phyloP scores from a whole-genome alignment of 2,329 filamentous ascomycete genomes.

The Elsinoe arachidis region DNA sequence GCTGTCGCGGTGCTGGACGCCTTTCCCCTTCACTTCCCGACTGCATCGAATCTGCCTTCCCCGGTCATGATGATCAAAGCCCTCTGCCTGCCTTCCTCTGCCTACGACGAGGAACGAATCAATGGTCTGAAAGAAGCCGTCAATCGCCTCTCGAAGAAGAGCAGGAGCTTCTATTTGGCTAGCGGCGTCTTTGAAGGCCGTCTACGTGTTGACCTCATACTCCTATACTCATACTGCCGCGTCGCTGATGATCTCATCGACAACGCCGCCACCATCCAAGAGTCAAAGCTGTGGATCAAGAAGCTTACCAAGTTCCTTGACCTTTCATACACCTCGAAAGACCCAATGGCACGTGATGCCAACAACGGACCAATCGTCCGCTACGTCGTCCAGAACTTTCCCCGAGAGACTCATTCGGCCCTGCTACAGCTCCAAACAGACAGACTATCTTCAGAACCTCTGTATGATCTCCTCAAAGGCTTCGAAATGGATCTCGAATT shows the following conservation, averaged over 20 bases:
- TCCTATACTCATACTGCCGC: constrained; percentile 65
- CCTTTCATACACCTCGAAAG: constrained; percentile 37
- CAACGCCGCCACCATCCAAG: constrained; percentile 45
- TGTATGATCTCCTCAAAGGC: constrained; percentile 57
- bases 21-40: constrained; percentile 51
- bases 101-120: constrained; percentile 52
- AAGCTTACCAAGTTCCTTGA: constrained; percentile 52
- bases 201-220: constrained; percentile 57
- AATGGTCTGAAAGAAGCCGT: constrained; percentile 52
- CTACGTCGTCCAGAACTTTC: constrained; percentile 45
- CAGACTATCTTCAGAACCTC: constrained; percentile 48
- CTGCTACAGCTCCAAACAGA: constrained; percentile 51
- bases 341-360: constrained; percentile 20
- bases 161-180: constrained; percentile 65
- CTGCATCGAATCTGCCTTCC: constrained; percentile 41
- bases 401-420: constrained; percentile 43
- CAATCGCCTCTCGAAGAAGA: constrained; percentile 51
- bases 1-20: constrained; percentile 56
- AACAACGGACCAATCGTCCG: constrained; percentile 22
- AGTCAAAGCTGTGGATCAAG: constrained; percentile 50
- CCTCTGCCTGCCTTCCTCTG: constrained; percentile 38
- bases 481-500: constrained; percentile 62
- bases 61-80: constrained; percentile 45
- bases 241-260: constrained; percentile 67
- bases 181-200: constrained; percentile 60